Percentiles rank a stretch among this genome's conserved stretches.
These are phyloP conservation scores for Kwoniella pini DNA, from an alignment of 768 basidiomycete genomes.

Conservation along the genomic window DNA sequence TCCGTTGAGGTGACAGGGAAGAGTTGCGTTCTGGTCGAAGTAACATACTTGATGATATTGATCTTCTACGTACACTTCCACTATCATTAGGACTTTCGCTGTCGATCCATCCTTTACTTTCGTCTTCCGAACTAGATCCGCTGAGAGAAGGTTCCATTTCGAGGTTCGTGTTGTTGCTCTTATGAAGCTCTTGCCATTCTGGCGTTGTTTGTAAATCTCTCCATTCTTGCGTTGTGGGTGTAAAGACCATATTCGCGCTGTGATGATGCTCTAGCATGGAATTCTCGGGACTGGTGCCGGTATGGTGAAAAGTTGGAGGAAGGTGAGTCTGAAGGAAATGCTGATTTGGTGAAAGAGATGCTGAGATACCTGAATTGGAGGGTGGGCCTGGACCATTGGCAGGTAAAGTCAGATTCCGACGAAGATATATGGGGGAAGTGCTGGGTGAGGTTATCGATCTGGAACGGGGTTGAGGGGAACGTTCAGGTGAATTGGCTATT, in stretches of 20 bases:
- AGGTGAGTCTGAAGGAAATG: conserved; percentile 44
- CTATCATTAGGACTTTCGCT: conserved; percentile 5
- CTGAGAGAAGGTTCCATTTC: conserved; percentile 17
- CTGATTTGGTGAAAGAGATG: conserved; percentile 45
- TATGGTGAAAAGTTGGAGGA: conserved; percentile 35
- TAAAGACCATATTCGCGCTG: conserved; percentile 46
- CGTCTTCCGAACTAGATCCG: conserved; percentile 24
- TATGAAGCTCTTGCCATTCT: conserved; percentile 21
- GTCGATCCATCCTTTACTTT: conserved; percentile 13
- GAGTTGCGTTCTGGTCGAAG: not conserved
- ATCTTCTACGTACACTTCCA: conserved; percentile 1
- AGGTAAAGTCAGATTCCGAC: conserved; percentile 29
- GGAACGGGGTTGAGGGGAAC: conserved; percentile 21
- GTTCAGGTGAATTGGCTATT: conserved; percentile 30
- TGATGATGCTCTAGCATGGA: conserved; percentile 17
- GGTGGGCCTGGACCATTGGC: conserved; percentile 28
- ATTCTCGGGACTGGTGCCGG: conserved; percentile 23
- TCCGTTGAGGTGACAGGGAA: not conserved
- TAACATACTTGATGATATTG: conserved; percentile 12
- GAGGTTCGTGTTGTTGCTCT: not conserved
- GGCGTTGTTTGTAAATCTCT: conserved; percentile 39
- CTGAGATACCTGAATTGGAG: conserved; percentile 23
- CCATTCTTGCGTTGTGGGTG: conserved; percentile 54
- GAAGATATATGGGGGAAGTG: conserved; percentile 34
- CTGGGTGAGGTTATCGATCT: conserved; percentile 17